phyloP scores from a whole-genome alignment of 768 basidiomycete species.

The Kwoniella europaea region DNA sequence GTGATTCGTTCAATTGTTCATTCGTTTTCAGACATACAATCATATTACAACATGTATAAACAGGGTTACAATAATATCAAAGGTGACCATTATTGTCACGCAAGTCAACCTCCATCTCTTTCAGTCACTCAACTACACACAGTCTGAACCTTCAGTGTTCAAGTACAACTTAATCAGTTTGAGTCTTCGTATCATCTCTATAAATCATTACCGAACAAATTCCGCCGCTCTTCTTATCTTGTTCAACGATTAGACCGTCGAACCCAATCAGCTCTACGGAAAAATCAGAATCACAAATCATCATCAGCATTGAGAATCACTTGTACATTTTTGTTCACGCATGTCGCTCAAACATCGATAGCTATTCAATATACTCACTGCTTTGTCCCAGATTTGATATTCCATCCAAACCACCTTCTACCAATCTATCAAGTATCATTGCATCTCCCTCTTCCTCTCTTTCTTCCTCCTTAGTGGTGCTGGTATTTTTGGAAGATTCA shows the following conservation, averaged over 20 bases:
- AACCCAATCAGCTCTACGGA: conserved; percentile 39
- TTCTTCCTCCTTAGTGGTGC: background rate
- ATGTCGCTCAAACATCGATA: too few species aligned
- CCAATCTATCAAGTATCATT: conserved; percentile 56
- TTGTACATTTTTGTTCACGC: too few species aligned
- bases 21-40: background rate
- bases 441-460: conserved; percentile 28
- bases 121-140: background rate
- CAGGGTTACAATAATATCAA: background rate
- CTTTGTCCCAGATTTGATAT: conserved; percentile 44
- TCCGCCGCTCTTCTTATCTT: conserved; percentile 46
- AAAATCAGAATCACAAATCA: too few species aligned
- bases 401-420: conserved; percentile 50
- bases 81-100: too few species aligned
- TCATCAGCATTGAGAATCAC: too few species aligned
- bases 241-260: conserved; percentile 46
- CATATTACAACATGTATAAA: conserved; percentile 5
- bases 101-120: background rate
- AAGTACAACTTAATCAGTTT: background rate
- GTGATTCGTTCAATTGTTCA: background rate
- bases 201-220: conserved; percentile 47
- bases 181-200: conserved; percentile 7
- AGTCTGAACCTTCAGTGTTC: background rate
- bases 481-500: conserved; percentile 1
- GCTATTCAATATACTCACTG: conserved; percentile 12